Conservation (phyloP, 2,329 filamentous ascomycete genomes). For the Pseudopyricularia javanii region DNA sequence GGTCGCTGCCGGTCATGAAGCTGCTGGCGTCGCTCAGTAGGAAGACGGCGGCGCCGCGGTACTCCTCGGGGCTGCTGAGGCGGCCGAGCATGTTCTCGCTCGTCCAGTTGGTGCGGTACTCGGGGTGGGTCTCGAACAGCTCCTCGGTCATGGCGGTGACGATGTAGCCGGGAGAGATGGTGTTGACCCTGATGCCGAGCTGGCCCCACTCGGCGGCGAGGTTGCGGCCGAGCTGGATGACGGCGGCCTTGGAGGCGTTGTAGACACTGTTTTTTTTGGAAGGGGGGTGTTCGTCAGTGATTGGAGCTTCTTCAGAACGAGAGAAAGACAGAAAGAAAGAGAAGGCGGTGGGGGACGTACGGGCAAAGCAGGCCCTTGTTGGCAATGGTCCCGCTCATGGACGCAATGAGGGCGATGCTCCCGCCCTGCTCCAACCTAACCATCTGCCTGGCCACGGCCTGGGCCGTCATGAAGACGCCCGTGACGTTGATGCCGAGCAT, state of each 20-base stretch:
- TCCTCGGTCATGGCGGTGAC: slow-evolving; percentile 73
- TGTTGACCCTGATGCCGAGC: slow-evolving; percentile 68
- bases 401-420: slow-evolving; percentile 56
- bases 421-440: slow-evolving; percentile 40
- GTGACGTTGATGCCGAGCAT: slow-evolving; percentile 80
- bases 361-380: slow-evolving; percentile 47
- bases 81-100: slow-evolving; percentile 75
- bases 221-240: slow-evolving; percentile 59
- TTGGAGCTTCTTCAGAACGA: too few relatives aligned
- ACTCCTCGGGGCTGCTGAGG: slow-evolving; percentile 56
- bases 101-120: slow-evolving; percentile 57
- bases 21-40: slow-evolving; percentile 54
- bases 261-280: slow-evolving; percentile 44
- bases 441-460: slow-evolving; percentile 75
- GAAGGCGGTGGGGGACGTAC: slow-evolving; percentile 28
- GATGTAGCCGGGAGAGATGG: slow-evolving; percentile 69
- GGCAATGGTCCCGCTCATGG: slow-evolving; percentile 56
- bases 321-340: background rate
- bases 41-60: slow-evolving; percentile 58
- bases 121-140: slow-evolving; percentile 65
- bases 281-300: too few relatives aligned
- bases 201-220: slow-evolving; percentile 63
- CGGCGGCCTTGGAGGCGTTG: slow-evolving; percentile 65
- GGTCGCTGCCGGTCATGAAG: slow-evolving; percentile 58
- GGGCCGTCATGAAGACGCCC: slow-evolving; percentile 76